phyloP scores from a whole-genome alignment of 139 green algal genomes.

The Picochlorum sp. region DNA sequence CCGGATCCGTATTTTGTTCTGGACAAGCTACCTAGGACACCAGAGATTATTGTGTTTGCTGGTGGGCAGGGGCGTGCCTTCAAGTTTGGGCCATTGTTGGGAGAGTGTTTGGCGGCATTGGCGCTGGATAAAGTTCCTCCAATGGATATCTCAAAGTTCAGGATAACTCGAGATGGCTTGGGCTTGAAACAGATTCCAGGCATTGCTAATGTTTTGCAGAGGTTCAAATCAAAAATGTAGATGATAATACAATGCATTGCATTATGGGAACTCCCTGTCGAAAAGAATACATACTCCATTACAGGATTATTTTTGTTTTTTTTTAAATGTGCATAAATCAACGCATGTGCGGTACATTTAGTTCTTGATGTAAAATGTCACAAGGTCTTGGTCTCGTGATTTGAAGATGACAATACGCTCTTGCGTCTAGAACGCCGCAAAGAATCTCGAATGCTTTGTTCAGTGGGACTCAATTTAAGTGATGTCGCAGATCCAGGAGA shows the following conservation, averaged over 20 bases:
- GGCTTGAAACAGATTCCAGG: neutral
- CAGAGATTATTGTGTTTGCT: neutral
- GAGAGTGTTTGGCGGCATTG: neutral
- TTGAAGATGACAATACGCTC: too few species aligned
- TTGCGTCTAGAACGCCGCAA: too few species aligned
- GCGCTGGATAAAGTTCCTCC: neutral
- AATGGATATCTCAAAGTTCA: neutral
- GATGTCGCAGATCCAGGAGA: too few species aligned
- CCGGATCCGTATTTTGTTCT: neutral
- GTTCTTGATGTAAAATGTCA: too few species aligned
- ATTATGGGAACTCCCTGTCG: too few species aligned
- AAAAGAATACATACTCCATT: too few species aligned
- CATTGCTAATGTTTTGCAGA: neutral
- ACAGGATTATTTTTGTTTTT: too few species aligned
- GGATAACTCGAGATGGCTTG: neutral
- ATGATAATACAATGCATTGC: neutral
- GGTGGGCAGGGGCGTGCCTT: neutral
- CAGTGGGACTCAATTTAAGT: conserved; percentile 19
- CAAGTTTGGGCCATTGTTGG: neutral
- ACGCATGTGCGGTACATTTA: too few species aligned
- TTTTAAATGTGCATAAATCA: too few species aligned
- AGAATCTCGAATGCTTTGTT: conserved; percentile 14
- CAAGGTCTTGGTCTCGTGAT: too few species aligned
- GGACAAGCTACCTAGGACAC: neutral
- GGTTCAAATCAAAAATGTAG: too few species aligned